Evolutionary conservation across 768 basidiomycete species (phyloP).

Genomic region (Auricularia cornea): DNA sequence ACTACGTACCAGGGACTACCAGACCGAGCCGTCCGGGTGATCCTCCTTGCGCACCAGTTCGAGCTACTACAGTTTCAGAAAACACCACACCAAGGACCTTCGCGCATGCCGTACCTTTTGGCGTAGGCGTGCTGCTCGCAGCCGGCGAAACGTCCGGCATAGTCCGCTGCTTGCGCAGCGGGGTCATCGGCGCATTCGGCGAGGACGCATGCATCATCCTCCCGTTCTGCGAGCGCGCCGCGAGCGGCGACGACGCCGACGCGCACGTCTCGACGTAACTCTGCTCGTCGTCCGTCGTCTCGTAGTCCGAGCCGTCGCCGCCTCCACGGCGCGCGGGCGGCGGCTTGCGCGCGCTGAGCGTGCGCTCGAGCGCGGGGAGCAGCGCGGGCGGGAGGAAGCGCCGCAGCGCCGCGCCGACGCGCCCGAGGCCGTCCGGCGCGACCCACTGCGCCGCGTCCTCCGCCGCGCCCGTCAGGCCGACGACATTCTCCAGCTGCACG

Average conservation of each 20-base stretch:
- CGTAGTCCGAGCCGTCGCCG: not conserved
- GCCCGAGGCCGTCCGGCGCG: conserved; percentile 35
- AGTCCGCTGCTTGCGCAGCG: not conserved
- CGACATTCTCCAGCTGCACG: conserved; percentile 54
- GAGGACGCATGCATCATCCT: not conserved
- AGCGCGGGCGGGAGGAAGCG: conserved; percentile 29
- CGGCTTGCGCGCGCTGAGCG: not conserved
- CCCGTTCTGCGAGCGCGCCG: not conserved
- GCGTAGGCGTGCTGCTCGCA: not conserved
- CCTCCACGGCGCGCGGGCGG: not conserved
- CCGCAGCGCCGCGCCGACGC: conserved; percentile 38
- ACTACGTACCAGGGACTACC: not conserved
- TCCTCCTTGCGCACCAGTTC: not conserved
- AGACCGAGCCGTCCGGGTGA: no score
- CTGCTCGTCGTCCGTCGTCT: not conserved
- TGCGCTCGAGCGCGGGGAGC: not conserved
- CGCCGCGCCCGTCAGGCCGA: conserved; percentile 41
- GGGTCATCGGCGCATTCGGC: not conserved
- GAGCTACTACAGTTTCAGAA: not conserved
- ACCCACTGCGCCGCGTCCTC: conserved; percentile 48
- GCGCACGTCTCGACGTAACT: not conserved
- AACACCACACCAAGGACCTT: not conserved
- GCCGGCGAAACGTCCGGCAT: not conserved
- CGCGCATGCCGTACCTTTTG: not conserved
- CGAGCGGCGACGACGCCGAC: not conserved